Percentiles rank a stretch among this genome's conserved stretches.
Evolutionary conservation across 1,139 yeast species (phyloP).

Genomic region (Sugiyamaella pinicola): DNA sequence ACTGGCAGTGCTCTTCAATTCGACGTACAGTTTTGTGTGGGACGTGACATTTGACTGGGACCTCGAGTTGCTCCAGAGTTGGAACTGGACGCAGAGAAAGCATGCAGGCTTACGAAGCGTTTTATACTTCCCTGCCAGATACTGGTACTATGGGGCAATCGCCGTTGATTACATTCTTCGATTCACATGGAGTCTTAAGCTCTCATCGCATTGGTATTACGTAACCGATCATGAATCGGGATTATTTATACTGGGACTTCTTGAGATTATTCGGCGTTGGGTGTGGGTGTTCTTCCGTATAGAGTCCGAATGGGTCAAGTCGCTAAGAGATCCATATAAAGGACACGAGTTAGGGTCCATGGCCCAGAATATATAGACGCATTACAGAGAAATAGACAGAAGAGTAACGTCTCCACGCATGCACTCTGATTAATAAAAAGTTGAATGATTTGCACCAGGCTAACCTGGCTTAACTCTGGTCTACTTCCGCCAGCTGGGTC

Average conservation of each 20-base stretch:
- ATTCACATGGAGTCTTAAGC: slow-evolving; percentile 72
- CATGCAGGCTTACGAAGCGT: slow-evolving; percentile 39
- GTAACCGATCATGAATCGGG: slow-evolving; percentile 57
- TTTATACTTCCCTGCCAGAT: slow-evolving; percentile 41
- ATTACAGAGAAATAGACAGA: not conserved
- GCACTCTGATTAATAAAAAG: too few relatives aligned
- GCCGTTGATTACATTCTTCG: slow-evolving; percentile 62
- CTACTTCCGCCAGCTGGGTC: too few relatives aligned
- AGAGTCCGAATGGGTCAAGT: slow-evolving; percentile 63
- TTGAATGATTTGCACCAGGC: too few relatives aligned
- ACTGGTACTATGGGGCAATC: slow-evolving; percentile 58
- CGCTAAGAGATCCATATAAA: slow-evolving; percentile 20
- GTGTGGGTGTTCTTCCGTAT: slow-evolving; percentile 85
- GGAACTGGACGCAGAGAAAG: slow-evolving; percentile 17
- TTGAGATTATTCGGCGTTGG: slow-evolving; percentile 83
- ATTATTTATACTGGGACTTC: slow-evolving; percentile 60
- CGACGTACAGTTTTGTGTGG: slow-evolving; percentile 83
- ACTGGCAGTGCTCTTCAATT: slow-evolving; percentile 57
- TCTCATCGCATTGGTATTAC: slow-evolving; percentile 39
- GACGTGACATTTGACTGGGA: slow-evolving; percentile 91
- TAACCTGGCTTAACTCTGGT: too few relatives aligned
- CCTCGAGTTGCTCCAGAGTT: slow-evolving; percentile 47
- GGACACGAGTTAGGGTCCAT: slow-evolving; percentile 16
- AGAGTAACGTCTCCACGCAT: too few relatives aligned
- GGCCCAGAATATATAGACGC: not conserved